Percentiles rank a stretch among this genome's conserved stretches.
These are phyloP conservation scores for Chrysochromulina tobinii DNA, from an alignment of 78 protist species.

Conservation along the genomic window DNA sequence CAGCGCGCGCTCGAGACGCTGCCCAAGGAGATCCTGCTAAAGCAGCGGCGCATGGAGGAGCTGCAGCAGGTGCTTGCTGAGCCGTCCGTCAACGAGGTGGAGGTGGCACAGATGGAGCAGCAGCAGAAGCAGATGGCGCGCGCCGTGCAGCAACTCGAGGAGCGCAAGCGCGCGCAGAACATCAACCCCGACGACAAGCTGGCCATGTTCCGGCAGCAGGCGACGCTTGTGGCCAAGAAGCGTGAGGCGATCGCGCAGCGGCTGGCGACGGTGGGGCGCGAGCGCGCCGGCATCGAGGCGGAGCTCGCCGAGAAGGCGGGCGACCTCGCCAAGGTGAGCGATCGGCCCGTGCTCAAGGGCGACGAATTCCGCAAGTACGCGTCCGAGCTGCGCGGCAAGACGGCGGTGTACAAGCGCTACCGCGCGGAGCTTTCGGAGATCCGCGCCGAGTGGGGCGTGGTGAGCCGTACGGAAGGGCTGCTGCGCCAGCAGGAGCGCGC, in stretches of 20 bases:
- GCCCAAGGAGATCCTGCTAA: conserved; percentile 22
- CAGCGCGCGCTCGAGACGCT: background rate
- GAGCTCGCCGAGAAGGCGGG: background rate
- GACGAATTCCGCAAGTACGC: conserved; percentile 17
- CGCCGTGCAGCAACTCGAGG: background rate
- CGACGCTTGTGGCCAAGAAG: conserved; percentile 6
- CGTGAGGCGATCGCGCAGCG: background rate
- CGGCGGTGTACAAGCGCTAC: conserved; percentile 24
- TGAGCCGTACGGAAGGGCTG: background rate
- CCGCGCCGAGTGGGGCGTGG: conserved; percentile 4
- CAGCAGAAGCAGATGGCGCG: background rate
- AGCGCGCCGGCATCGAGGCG: background rate
- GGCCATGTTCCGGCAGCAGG: conserved; percentile 41
- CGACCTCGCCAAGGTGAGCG: background rate
- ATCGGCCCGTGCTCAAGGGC: background rate
- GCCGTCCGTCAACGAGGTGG: conserved; percentile 16
- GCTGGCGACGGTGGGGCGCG: background rate
- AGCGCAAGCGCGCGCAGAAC: background rate
- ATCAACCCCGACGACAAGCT: conserved; percentile 30
- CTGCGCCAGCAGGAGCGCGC: background rate
- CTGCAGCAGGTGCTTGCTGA: background rate
- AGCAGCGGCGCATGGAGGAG: conserved; percentile 4
- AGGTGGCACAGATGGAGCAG: conserved; percentile 1
- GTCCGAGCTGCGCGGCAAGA: conserved; percentile 9
- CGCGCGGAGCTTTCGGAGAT: background rate